Evolutionary conservation across 345 rosid species (phyloP).

Genomic region (Bruguiera sexangula): DNA sequence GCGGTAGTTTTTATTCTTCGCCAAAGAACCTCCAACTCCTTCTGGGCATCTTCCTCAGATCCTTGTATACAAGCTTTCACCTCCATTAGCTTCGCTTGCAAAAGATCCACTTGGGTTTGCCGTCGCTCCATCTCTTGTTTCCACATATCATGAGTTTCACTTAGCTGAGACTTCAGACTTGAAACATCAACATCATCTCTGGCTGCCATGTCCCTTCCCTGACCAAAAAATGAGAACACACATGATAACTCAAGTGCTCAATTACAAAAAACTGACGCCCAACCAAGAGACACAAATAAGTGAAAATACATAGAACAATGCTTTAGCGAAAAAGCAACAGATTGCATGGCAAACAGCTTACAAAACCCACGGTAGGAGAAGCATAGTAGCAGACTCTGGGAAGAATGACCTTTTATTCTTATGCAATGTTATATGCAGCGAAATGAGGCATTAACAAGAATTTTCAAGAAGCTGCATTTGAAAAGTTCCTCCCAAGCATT

Average conservation of each 20-base stretch:
- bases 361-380: background rate
- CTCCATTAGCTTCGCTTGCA: conserved; percentile 62
- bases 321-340: background rate
- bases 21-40: conserved; percentile 63
- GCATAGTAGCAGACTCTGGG: no score
- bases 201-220: conserved; percentile 54
- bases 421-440: background rate
- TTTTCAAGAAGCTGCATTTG: background rate
- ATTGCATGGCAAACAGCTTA: background rate
- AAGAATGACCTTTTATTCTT: background rate
- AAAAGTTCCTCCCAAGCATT: no score
- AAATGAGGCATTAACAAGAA: background rate
- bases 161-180: conserved; percentile 37
- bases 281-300: background rate
- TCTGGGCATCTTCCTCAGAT: conserved; percentile 61
- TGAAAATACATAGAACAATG: background rate
- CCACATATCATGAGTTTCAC: conserved; percentile 46
- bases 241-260: background rate
- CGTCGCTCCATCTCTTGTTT: conserved; percentile 48
- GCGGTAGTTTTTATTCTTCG: conserved; percentile 58
- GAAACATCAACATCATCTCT: conserved; percentile 44
- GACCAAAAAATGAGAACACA: conserved; percentile 3
- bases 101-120: conserved; percentile 54
- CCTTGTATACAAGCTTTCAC: conserved; percentile 53
- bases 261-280: background rate